phyloP scores from a whole-genome alignment of 2,329 filamentous ascomycete genomes.

The Catunica adiposa region DNA sequence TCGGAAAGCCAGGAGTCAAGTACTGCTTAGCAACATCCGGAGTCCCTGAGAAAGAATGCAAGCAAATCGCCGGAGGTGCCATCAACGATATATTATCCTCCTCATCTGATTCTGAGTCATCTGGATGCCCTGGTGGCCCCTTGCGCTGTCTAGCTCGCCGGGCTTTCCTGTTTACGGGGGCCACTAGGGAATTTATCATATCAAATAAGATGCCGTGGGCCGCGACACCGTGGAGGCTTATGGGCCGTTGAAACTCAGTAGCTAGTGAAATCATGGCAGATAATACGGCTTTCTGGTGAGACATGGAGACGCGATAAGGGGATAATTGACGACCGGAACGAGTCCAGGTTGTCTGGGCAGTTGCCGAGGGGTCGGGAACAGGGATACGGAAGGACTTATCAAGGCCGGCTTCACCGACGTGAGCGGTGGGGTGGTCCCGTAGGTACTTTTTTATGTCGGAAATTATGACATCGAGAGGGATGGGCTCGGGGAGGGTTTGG shows the following conservation, averaged over 20 bases:
- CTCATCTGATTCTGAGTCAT: constrained; percentile 16
- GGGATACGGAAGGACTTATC: constrained; percentile 66
- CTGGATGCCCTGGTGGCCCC: constrained; percentile 6
- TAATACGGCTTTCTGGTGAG: constrained; percentile 52
- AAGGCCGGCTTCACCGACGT: constrained; percentile 63
- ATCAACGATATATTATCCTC: constrained; percentile 23
- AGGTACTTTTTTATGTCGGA: constrained; percentile 39
- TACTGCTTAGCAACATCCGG: constrained; percentile 65
- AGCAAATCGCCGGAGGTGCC: constrained; percentile 75
- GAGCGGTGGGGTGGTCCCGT: constrained; percentile 39
- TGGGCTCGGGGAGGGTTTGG: constrained; percentile 40
- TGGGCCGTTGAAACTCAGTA: constrained; percentile 45
- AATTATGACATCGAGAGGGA: constrained; percentile 41
- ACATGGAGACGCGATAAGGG: constrained; percentile 48
- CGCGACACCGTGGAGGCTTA: constrained; percentile 59
- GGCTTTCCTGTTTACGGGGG: constrained; percentile 35
- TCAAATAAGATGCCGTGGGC: constrained; percentile 57
- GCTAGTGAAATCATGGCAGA: constrained; percentile 54
- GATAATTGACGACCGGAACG: constrained; percentile 53
- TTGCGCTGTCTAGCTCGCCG: too few species aligned
- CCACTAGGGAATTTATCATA: constrained; percentile 46
- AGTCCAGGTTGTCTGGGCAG: constrained; percentile 45
- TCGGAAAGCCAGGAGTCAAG: constrained; percentile 53
- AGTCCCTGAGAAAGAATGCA: constrained; percentile 82
- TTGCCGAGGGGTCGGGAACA: constrained; percentile 8